Conservation (phyloP, 768 basidiomycete species). For the Tylopilus felleus region DNA sequence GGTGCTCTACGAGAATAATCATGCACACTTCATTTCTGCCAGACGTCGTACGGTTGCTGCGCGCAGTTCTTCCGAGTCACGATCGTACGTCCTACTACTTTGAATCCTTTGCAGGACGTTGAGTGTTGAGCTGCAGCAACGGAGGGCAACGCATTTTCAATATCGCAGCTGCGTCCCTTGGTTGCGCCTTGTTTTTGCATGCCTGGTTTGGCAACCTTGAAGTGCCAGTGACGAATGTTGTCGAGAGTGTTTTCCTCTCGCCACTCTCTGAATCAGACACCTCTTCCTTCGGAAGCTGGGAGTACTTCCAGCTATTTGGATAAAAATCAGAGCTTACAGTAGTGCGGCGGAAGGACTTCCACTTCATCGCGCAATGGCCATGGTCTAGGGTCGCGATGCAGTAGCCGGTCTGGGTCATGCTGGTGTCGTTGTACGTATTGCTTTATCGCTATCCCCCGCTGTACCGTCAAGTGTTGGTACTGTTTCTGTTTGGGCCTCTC, state of each 20-base stretch:
- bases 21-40: neutral
- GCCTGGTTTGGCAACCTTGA: neutral
- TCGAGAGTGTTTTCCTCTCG: neutral
- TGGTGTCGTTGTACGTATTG: no score
- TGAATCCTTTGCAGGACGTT: neutral
- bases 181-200: neutral
- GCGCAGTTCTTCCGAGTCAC: neutral
- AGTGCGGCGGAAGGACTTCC: no score
- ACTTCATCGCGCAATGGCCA: no score
- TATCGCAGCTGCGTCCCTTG: neutral
- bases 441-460: no score
- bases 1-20: neutral
- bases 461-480: no score
- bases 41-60: neutral
- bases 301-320: neutral
- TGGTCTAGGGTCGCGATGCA: no score
- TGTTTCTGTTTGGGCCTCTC: no score
- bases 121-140: neutral
- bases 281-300: neutral
- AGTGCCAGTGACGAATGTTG: neutral
- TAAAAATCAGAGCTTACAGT: neutral
- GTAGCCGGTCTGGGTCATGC: no score
- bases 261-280: neutral
- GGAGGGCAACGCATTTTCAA: neutral
- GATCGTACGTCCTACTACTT: neutral